Evolutionary conservation across 257 asterid genomes (phyloP), one percentile per base, ranked within the genome.

Genomic region (Nicotiana tabacum): DNA sequence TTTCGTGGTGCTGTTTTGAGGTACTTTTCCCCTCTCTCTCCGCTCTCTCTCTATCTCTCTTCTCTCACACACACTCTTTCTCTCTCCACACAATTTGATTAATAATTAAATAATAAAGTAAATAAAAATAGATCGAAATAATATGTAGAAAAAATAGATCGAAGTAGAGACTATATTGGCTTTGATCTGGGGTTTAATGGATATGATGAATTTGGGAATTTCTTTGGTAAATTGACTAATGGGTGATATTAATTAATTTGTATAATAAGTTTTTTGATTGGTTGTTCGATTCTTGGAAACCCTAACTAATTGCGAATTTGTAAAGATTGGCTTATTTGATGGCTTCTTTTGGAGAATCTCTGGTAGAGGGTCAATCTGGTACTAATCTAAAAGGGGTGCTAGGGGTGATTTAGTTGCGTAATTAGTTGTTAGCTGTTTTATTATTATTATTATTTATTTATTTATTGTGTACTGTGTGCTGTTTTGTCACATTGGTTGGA

Each of bases 1-100:
- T 74, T 74, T 74, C 80, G 62, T 74, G 80, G 80, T 74, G 80
- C 80, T 74, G 62, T 74, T 74, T 48, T 33, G 62, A 74, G 80
- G 80, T 74, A 74, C 80, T 74, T 27, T 74, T 27, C 62, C 43
- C 39, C 8, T 24, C 24, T 48, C 80, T 74, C 62, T 48, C 61
- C 39, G 15, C 58, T 53, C 58, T 53, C 58, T 53, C 15, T 51
- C 2, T 1, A 1, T 29, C 30, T 29, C 9, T 39, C 10, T 39
- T 11, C 1, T 11, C 8, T 0, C 51, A 8, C 51, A 43, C 51
- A 8, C 51, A 43, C 51, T 27, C 9, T 24, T 12, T 65, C n/a
- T 48, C 80, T 74, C 80, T 74, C 80, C 80, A 48, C 62, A 74
- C 39, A 74, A 51, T 48, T 74, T 74, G 39, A 46, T 74, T 24